Base-by-base conservation (phyloP, 2,329 filamentous ascomycete genomes). In the Curvularia sp. region DNA sequence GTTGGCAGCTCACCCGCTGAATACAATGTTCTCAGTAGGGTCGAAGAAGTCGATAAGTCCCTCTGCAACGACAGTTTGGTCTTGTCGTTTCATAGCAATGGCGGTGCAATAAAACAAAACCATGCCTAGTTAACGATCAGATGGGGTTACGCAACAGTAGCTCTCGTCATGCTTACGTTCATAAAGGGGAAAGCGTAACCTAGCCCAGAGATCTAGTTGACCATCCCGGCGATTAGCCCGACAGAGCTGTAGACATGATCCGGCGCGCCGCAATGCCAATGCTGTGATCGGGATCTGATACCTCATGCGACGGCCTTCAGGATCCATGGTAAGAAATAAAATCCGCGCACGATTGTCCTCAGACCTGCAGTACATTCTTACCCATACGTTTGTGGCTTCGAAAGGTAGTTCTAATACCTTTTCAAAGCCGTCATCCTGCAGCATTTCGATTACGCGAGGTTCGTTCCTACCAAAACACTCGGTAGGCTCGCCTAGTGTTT, bases 1-100 rank as follows among this genome's bases (percentile, higher is more conserved):
- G 18, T 12, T 27, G 36, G 18, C 41, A 3, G 63, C 78, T 56
- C 71, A 83, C 82, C 80, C 84, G 49, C 79, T 80, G 66, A 82
- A 87, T 15, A 83, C 65, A 46, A 81, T 74, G 45, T 78, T 74
- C 52, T 77, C 75, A 10, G 68, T 74, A 8, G 67, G 74, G n/a
- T 86, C 74, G 61, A 84, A 82, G 54, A 80, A 79, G 55, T 85
- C 81, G 45, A 82, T 78, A 13, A 83, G 77, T 3, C 72, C 70
- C 19, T 71, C 72, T 28, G 77, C 74, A 5, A 74, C 79, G 28
- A 68, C 72, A 21, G 72, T 75, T 18, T 74, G 71, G 66, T 87
- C 85, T 65, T 87, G 84, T 8, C 80, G 80, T 60, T 86, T 86
- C 73, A 87, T 80, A 0, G 84, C 84, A 9, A 86, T 71, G 54